Base-by-base conservation (phyloP, 257 asterid species). In the Echites panduratus region DNA sequence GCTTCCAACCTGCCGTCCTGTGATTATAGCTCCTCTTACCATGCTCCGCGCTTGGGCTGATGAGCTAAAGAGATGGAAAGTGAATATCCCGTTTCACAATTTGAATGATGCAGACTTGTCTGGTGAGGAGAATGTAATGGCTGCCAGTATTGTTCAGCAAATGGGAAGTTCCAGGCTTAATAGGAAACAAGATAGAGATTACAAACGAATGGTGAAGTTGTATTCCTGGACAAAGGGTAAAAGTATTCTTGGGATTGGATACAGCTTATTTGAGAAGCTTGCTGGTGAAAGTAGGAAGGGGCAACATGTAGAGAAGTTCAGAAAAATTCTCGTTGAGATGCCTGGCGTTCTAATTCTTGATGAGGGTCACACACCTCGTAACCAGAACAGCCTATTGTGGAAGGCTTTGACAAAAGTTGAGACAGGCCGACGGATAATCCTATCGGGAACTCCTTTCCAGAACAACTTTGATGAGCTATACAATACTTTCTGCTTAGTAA, bases 331-430 rank as follows among this genome's bases (percentile, higher is more conserved):
- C 26, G 81, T 93, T 11, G 86, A 88, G 87, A 87, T 26, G 78
- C 54, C 54, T 49, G 54, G 54, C 5, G 20, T 49, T 49, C 20
- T 49, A 20, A 49, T 49, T 49, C 54, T 90, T 38, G 98, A 93
- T n/a, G 97, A 90, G 77, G 98, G 97, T 43, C 98, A 93, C 72
- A 90, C 90, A 2, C 92, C 98, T 3, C 80, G 97, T 4, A 93
- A 88, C 47, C 70, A 80, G 12, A 77, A 79, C 9, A 90, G 87
- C 79, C 72, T 64, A 14, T 69, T 78, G 79, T 93, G 87, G 90
- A 88, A 87, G 79, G 87, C 86, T 8, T 61, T 93, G 71, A 78
- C 85, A 16, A 78, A 81, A 43, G 78, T 86, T 24, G 75, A 76
- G 22, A 90, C 98, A 0, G 68, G 71, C n/a, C 75, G 91, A 56